Evolutionary conservation across 2,329 filamentous ascomycete species (phyloP), one percentile per base, ranked within the genome.

Genomic region (Fusarium sulawesiense): DNA sequence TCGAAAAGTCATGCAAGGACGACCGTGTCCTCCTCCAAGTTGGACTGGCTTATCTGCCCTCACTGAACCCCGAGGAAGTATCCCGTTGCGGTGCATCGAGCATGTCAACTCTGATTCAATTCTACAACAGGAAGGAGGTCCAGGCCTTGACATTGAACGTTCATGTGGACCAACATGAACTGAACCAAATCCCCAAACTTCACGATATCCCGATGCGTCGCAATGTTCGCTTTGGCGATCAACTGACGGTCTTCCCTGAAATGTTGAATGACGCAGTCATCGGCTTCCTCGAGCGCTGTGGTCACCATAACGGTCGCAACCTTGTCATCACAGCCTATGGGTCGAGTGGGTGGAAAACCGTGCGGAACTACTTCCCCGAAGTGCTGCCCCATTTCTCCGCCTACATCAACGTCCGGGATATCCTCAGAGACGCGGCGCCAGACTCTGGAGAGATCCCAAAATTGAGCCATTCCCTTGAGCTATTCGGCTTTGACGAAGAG

Each of bases 21-120:
- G 23, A 64, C 27, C 69, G 60, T 12, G 21, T 70, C 18, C 64
- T 73, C 34, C 53, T 64, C 23, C 69, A 73, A 32, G 69, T 73
- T n/a, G 64, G 60, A 7, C 21, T 73, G 2, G 64, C 67, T 12
- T 68, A 66, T 53, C 29, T 59, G 4, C 32, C 23, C 23, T 25
- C 23, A 25, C 23, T 25, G 23, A 25, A 8, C 23, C 23, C 23
- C 2, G 23, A 25, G 23, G 23, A 25, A 25, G 23, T 25, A 25
- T 25, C 23, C 7, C 23, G 23, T 25, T 25, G 23, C 23, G 23
- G 23, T 25, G 23, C 23, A 4, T 9, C 34, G 18, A 37, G 18
- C 16, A 37, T 37, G 4, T 61, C 29, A 10, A 20, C 16, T 18
- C 61, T 71, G 25, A 7, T 2, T 21, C 18, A 59, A 3, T 66